Base-by-base conservation (phyloP, 2,329 filamentous ascomycete genomes). In the Phoma sp. region DNA sequence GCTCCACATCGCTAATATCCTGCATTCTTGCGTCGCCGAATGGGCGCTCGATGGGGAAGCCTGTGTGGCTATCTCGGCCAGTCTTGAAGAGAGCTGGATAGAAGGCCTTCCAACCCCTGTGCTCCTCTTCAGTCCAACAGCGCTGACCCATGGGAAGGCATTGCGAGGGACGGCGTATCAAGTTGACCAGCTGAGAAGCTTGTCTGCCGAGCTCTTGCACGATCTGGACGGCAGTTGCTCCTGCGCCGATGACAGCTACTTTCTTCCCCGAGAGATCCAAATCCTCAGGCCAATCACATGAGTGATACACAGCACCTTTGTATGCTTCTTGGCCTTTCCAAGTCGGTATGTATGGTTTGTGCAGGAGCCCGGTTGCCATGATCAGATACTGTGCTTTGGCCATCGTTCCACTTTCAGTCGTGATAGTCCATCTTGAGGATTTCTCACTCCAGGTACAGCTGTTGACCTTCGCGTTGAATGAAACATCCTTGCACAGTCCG, bases 391-490 rank as follows among this genome's bases (percentile, higher is more conserved):
- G n/a, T 73, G 77, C 30, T 73, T 74, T 25, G 72, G 70, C 47
- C 80, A 61, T 11, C 79, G 68, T 59, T 3, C 80, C 80, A 27
- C 75, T 74, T 7, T 73, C 72, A 0, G 78, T 80, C 7, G 57
- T 70, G 11, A 84, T 62, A 0, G 67, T 72, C 83, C 82, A 85
- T 27, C 65, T 60, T 0, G 70, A 69, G 1, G 68, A 49, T 0
- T 60, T 55, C 0, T 68, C 63, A 47, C 82, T 68, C 58, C 77
- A 83, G 1, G 66, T 60, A 1, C 77, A 79, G 2, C 68, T 73
- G 5, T 72, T 65, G 1, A 84, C 78, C 6, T 69, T 70, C 8
- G 75, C 74, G 24, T 78, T 67, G 65, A 82, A 85, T 3, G 51
- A 48, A 3, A 63, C 58, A 32, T 70, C 67, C 38, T 67, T 66